phyloP scores from a whole-genome alignment of 192 early-diverging fungal species.

The Coemansia pectinata region DNA sequence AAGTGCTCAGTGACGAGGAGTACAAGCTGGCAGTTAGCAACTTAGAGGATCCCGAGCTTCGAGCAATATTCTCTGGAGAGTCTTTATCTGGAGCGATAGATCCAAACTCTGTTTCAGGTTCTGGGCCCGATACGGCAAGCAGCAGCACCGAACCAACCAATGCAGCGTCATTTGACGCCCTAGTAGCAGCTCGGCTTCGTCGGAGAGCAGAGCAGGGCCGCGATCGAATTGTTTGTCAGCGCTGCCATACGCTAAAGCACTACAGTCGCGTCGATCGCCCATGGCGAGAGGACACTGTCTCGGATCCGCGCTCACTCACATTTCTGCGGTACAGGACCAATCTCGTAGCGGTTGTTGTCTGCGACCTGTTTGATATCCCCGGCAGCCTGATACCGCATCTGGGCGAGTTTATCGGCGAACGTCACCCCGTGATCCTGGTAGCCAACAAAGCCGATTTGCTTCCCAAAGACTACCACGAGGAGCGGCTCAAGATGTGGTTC shows the following conservation, averaged over 20 bases:
- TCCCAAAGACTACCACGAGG: conserved; percentile 57
- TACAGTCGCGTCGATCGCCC: conserved; percentile 52
- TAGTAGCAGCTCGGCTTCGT: conserved; percentile 23
- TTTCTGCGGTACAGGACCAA: conserved; percentile 60
- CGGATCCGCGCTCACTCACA: conserved; percentile 54
- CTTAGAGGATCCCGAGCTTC: conserved; percentile 49
- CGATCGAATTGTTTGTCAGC: conserved; percentile 60
- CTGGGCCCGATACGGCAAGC: not conserved
- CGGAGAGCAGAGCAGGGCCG: conserved; percentile 48
- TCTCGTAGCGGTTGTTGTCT: conserved; percentile 60
- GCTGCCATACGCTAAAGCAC: conserved; percentile 66
- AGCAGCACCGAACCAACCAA: not conserved
- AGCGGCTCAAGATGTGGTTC: conserved; percentile 61
- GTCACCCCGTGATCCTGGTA: conserved; percentile 61
- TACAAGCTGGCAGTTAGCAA: conserved; percentile 31
- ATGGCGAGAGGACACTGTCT: conserved; percentile 57
- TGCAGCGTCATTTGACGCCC: conserved; percentile 9
- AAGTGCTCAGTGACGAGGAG: conserved; percentile 47
- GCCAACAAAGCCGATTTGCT: conserved; percentile 75
- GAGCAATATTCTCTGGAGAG: conserved; percentile 37
- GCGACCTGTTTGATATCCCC: conserved; percentile 72
- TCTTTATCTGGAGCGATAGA: conserved; percentile 19
- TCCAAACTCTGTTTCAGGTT: conserved; percentile 16
- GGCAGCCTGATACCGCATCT: conserved; percentile 58
- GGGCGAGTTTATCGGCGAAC: conserved; percentile 56